A percentile compares a stretch with the other conserved stretches of the same genome.
phyloP scores from a whole-genome alignment of 1,284 basidiomycete genomes.

The Trichosporon sp. region DNA sequence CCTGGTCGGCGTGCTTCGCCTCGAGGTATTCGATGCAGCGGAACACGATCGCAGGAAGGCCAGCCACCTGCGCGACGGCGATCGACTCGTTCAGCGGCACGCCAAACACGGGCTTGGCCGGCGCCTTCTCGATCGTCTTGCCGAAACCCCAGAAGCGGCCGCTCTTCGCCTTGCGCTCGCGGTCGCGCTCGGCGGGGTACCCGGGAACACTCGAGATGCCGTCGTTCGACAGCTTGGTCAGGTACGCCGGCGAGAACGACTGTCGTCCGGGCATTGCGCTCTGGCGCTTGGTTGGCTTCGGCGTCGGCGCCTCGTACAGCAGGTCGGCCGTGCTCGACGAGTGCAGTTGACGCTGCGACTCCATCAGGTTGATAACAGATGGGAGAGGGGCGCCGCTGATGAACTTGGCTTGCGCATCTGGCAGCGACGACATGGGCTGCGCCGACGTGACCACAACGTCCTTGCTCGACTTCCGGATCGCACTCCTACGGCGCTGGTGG shows the following conservation, averaged over 20 bases:
- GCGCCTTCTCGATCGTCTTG: conserved; percentile 56
- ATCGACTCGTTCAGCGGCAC: conserved; percentile 85
- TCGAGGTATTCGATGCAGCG: conserved; percentile 89
- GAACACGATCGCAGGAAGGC: conserved; percentile 91
- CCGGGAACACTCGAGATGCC: conserved; percentile 43
- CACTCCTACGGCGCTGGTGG: conserved; percentile 40
- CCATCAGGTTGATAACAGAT: conserved; percentile 55
- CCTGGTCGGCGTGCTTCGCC: conserved; percentile 85
- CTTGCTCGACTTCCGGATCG: conserved; percentile 59
- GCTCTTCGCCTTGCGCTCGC: conserved; percentile 85
- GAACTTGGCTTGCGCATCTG: conserved; percentile 67
- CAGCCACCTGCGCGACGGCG: conserved; percentile 81
- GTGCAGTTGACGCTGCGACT: conserved; percentile 38
- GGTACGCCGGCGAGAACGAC: conserved; percentile 47
- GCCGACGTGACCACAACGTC: conserved; percentile 65
- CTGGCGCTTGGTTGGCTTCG: conserved; percentile 45
- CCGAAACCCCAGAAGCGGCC: conserved; percentile 81
- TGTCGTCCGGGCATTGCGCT: conserved; percentile 49
- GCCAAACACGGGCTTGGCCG: conserved; percentile 80
- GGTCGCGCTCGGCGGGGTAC: conserved; percentile 59
- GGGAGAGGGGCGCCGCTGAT: conserved; percentile 58
- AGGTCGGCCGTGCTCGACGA: conserved; percentile 25
- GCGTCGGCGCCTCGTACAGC: conserved; percentile 28
- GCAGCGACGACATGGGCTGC: conserved; percentile 65
- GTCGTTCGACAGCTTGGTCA: conserved; percentile 47